phyloP scores from a whole-genome alignment of 768 basidiomycete genomes.

The Naganishia onofrii region DNA sequence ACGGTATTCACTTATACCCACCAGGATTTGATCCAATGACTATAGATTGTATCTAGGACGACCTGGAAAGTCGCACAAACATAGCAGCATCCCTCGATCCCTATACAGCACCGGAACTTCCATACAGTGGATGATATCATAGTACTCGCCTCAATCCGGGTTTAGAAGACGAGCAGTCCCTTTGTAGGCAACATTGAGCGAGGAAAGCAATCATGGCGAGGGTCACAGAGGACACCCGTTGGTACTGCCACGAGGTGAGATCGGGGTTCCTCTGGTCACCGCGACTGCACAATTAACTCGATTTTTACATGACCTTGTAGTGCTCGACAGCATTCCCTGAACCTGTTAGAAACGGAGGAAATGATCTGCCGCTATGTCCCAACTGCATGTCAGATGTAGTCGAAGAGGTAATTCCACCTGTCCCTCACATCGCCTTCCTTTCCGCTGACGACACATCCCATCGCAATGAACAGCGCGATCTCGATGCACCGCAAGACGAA shows the following conservation, averaged over 20 bases:
- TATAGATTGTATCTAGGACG: too few relatives aligned
- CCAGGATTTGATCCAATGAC: too few relatives aligned
- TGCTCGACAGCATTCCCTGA: conserved; percentile 24
- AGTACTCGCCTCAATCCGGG: neutral
- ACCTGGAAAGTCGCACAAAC: too few relatives aligned
- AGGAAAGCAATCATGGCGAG: neutral
- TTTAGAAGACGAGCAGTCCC: neutral
- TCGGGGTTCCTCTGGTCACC: neutral
- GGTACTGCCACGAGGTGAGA: conserved; percentile 19
- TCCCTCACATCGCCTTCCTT: too few relatives aligned
- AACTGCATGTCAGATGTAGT: conserved; percentile 29
- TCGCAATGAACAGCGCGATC: conserved; percentile 10
- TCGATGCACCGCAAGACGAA: conserved; percentile 19
- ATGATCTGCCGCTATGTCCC: conserved; percentile 23
- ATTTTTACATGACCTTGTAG: neutral
- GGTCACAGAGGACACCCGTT: conserved; percentile 5
- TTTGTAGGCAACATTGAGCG: neutral
- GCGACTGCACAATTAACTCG: too few relatives aligned
- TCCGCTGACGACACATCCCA: neutral
- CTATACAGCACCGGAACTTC: neutral
- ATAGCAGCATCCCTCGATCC: neutral
- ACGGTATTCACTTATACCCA: too few relatives aligned
- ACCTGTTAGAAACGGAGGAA: conserved; percentile 7
- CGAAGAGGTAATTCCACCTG: conserved; percentile 15
- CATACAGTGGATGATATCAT: neutral